Evolutionary conservation across 2,329 filamentous ascomycete genomes (phyloP).

Genomic region (Trichoderma sp.): DNA sequence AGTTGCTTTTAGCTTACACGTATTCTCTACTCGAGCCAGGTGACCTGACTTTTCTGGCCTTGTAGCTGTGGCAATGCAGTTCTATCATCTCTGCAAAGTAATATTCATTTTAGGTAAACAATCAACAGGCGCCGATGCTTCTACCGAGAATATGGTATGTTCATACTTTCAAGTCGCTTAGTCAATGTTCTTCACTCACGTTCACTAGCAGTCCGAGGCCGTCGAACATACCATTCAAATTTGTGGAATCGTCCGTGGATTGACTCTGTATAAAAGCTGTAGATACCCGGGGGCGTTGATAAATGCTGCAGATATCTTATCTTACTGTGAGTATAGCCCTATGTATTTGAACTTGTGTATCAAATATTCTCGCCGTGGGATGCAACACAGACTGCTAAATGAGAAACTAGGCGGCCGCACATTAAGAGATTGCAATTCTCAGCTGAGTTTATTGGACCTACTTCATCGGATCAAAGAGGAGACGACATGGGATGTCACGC

Average conservation of each 20-base stretch:
- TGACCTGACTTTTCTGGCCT: not conserved
- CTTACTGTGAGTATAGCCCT: conserved; percentile 9
- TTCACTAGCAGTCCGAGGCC: not conserved
- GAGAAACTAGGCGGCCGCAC: not conserved
- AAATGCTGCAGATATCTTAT: conserved; percentile 15
- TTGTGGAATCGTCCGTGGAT: conserved; percentile 13
- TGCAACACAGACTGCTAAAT: not conserved
- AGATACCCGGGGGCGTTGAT: conserved; percentile 20
- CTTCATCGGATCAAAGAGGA: conserved; percentile 12
- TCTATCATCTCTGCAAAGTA: conserved; percentile 23
- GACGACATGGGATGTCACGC: conserved; percentile 19
- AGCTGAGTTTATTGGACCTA: not conserved
- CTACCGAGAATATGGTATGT: not conserved
- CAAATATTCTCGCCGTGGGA: not conserved
- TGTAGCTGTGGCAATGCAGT: conserved; percentile 24
- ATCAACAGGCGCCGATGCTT: not conserved
- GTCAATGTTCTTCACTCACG: not conserved
- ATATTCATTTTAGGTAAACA: conserved; percentile 3
- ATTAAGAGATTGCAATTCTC: not conserved
- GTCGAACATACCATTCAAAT: not conserved
- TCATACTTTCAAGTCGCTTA: no score
- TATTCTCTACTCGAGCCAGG: not conserved
- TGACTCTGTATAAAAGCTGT: conserved; percentile 2
- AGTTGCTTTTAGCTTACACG: not conserved
- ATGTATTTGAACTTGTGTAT: not conserved